Percentiles rank a stretch among this genome's conserved stretches.
Evolutionary conservation across 2,329 filamentous ascomycete species (phyloP).

Genomic region (Cercospora sp.): DNA sequence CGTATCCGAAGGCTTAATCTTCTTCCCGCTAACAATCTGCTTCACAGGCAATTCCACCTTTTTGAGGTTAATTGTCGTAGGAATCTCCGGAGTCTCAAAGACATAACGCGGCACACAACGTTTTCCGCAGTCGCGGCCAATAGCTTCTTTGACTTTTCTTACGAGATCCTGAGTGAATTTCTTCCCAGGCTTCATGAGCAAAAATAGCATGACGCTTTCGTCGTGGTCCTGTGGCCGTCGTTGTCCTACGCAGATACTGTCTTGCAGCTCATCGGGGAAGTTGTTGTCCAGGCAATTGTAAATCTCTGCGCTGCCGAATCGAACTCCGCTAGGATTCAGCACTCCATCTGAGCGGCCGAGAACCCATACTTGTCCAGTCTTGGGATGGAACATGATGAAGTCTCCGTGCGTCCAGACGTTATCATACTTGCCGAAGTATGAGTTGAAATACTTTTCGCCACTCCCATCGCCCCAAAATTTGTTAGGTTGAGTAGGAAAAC

Average conservation of each 20-base stretch:
- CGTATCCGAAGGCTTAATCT: conserved; percentile 73
- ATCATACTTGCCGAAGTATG: conserved; percentile 51
- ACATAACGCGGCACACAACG: conserved; percentile 76
- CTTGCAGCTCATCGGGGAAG: conserved; percentile 64
- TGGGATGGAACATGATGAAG: conserved; percentile 70
- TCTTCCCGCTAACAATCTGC: conserved; percentile 75
- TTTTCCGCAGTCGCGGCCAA: conserved; percentile 66
- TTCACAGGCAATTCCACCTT: conserved; percentile 85
- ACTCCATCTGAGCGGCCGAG: conserved; percentile 75
- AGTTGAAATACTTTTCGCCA: conserved; percentile 48
- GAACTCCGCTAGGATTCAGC: conserved; percentile 74
- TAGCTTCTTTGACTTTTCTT: conserved; percentile 61
- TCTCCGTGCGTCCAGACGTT: conserved; percentile 82
- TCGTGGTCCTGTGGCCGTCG: conserved; percentile 61
- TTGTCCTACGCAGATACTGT: conserved; percentile 80
- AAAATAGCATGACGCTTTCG: conserved; percentile 61
- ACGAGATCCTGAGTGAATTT: conserved; percentile 59
- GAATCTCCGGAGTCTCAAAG: conserved; percentile 79
- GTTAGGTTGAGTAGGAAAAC: conserved; percentile 74
- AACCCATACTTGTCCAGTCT: conserved; percentile 65
- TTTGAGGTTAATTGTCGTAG: conserved; percentile 81
- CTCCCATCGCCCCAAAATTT: conserved; percentile 50
- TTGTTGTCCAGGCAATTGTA: conserved; percentile 70
- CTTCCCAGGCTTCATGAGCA: conserved; percentile 61
- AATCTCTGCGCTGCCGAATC: conserved; percentile 79